Conservation (phyloP, 2,329 filamentous ascomycete genomes). For the Cladophialophora carrionii region DNA sequence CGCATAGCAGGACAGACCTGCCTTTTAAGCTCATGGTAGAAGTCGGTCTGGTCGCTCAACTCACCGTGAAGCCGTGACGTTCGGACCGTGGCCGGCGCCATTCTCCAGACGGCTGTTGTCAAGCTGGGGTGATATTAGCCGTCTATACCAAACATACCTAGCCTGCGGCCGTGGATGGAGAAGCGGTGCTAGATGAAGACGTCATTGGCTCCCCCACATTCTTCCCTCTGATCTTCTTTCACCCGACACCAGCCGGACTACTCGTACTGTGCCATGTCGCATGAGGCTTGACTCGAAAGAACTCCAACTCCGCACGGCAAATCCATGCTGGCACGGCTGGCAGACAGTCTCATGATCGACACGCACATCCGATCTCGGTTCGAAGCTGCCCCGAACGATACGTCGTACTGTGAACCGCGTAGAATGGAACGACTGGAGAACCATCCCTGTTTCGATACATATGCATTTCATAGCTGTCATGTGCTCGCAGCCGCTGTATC, state of each 20-base stretch:
- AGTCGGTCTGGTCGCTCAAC: constrained; percentile 11
- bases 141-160: constrained; percentile 9
- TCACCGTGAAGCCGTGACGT: constrained; percentile 16
- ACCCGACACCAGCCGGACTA: not conserved
- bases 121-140: constrained; percentile 18
- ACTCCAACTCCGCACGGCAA: constrained; percentile 9
- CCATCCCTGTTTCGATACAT: not conserved
- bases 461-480: constrained; percentile 4
- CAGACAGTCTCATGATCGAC: not conserved
- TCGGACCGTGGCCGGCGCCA: constrained; percentile 13
- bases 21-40: not conserved
- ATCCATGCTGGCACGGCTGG: not conserved
- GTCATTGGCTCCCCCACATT: constrained; percentile 20
- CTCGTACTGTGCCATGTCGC: not conserved
- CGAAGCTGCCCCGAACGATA: not conserved
- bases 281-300: not conserved
- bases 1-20: not conserved
- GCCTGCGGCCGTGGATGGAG: not conserved
- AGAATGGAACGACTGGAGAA: not conserved
- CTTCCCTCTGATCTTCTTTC: constrained; percentile 3
- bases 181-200: constrained; percentile 2
- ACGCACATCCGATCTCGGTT: not conserved
- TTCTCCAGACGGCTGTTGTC: constrained; percentile 10
- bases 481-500: constrained; percentile 2
- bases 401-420: too few species aligned